Conservation (phyloP, 2,329 filamentous ascomycete species). For the Cercospora zeae-maydis region DNA sequence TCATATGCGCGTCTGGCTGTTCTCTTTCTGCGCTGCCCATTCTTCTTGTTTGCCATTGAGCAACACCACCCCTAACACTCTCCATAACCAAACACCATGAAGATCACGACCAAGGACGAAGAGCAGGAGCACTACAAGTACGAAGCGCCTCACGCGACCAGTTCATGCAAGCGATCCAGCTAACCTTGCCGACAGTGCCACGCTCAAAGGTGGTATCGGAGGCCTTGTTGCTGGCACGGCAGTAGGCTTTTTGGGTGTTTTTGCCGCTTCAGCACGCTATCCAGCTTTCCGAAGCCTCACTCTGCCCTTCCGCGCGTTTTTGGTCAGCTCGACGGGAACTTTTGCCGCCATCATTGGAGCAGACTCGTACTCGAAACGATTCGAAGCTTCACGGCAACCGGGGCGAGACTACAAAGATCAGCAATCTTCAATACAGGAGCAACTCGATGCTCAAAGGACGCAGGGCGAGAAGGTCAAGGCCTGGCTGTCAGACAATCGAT, state of each 20-base stretch:
- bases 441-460: constrained; percentile 56
- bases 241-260: constrained; percentile 64
- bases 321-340: constrained; percentile 75
- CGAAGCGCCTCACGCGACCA: constrained; percentile 22
- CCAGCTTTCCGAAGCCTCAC: constrained; percentile 76
- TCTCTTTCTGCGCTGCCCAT: neutral
- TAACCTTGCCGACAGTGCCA: constrained; percentile 49
- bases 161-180: constrained; percentile 1
- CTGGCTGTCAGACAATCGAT: constrained; percentile 77
- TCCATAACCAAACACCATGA: constrained; percentile 59
- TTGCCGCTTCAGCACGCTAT: constrained; percentile 67
- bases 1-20: neutral
- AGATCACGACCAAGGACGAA: constrained; percentile 92
- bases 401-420: constrained; percentile 64
- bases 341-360: constrained; percentile 81
- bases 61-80: neutral
- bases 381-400: constrained; percentile 67
- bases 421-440: constrained; percentile 54
- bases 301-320: constrained; percentile 84
- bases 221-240: constrained; percentile 68
- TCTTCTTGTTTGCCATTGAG: neutral
- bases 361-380: constrained; percentile 68
- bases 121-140: constrained; percentile 79
- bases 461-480: constrained; percentile 60
- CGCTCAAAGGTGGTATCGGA: constrained; percentile 72